Percentiles rank a stretch among this genome's conserved stretches.
Conservation (phyloP, 495 filamentous ascomycete species). For the Xylaria sp. region DNA sequence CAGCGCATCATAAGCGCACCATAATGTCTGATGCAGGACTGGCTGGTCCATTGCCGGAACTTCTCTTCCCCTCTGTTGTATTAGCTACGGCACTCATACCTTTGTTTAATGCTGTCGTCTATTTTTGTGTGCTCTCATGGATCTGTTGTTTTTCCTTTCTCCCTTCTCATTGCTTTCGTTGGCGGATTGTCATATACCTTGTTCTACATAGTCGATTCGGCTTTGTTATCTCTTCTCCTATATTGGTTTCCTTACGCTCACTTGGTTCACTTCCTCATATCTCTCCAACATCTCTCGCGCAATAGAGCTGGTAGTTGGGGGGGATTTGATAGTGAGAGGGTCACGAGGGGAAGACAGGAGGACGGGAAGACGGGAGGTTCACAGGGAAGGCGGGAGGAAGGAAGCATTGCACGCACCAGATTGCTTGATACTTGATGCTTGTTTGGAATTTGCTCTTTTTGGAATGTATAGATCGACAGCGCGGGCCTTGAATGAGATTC, state of each 20-base stretch:
- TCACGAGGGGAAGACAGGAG: constrained; percentile 32
- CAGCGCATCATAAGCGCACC: constrained; percentile 50
- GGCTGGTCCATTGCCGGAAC: constrained; percentile 60
- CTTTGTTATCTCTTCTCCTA: constrained; percentile 22
- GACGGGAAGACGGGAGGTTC: constrained; percentile 32
- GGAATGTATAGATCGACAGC: constrained; percentile 39
- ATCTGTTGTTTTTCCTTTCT: constrained; percentile 25
- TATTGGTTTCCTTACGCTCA: not conserved
- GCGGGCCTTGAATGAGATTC: constrained; percentile 36
- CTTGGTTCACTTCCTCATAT: constrained; percentile 13
- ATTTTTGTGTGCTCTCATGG: constrained; percentile 23
- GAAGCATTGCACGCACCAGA: constrained; percentile 37
- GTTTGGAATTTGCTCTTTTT: constrained; percentile 32
- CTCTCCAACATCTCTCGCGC: constrained; percentile 20
- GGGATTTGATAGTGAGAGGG: constrained; percentile 8
- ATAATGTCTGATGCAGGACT: constrained; percentile 61
- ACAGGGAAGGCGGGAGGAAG: constrained; percentile 32
- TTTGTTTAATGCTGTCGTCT: constrained; percentile 49
- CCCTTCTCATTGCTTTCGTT: constrained; percentile 30
- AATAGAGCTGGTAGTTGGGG: constrained; percentile 35
- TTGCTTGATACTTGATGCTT: constrained; percentile 36
- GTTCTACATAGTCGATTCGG: constrained; percentile 25
- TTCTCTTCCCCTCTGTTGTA: constrained; percentile 54
- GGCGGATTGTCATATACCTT: constrained; percentile 26
- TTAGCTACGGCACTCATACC: constrained; percentile 58